Percentiles rank a stretch among this genome's conserved stretches.
Evolutionary conservation across 2,329 filamentous ascomycete genomes (phyloP).

Genomic region (Plectosphaerella plurivora): DNA sequence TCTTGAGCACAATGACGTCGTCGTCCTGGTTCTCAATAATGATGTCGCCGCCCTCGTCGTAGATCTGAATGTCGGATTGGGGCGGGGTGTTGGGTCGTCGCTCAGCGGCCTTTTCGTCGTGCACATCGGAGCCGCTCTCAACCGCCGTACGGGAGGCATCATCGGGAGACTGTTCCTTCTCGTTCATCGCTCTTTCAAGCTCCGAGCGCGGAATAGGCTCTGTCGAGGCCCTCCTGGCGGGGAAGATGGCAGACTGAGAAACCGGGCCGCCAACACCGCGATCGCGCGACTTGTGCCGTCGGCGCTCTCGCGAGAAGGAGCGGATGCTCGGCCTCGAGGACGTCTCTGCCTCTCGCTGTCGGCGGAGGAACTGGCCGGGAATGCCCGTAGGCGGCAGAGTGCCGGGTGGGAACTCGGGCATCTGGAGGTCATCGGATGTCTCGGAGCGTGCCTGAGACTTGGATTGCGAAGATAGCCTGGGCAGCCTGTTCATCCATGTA

Average conservation of each 20-base stretch:
- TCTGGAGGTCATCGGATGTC: conserved; percentile 65
- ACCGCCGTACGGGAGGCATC: conserved; percentile 13
- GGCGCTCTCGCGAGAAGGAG: conserved; percentile 55
- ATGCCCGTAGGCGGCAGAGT: conserved; percentile 67
- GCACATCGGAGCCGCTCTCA: conserved; percentile 6
- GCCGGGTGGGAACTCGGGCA: conserved; percentile 60
- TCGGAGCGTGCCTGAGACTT: conserved; percentile 82
- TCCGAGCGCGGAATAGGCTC: conserved; percentile 10
- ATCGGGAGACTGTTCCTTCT: conserved; percentile 17
- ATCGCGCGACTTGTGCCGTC: conserved; percentile 65
- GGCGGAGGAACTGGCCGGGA: conserved; percentile 73
- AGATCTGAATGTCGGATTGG: conserved; percentile 56
- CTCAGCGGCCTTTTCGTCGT: conserved; percentile 5
- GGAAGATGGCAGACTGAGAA: conserved; percentile 83
- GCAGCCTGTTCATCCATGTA: conserved; percentile 91
- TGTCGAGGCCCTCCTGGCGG: conserved; percentile 38
- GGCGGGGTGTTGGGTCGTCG: conserved; percentile 12
- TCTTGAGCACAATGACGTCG: conserved; percentile 70
- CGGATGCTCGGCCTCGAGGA: conserved; percentile 32
- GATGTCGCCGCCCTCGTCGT: conserved; percentile 73
- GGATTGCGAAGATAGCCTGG: conserved; percentile 60
- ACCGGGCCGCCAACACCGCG: conserved; percentile 80
- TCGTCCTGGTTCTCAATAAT: conserved; percentile 83
- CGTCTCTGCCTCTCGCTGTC: conserved; percentile 73
- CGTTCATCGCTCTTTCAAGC: conserved; percentile 11